Evolutionary conservation across 495 filamentous ascomycete species (phyloP).

Genomic region (Glarea lozoyensis): DNA sequence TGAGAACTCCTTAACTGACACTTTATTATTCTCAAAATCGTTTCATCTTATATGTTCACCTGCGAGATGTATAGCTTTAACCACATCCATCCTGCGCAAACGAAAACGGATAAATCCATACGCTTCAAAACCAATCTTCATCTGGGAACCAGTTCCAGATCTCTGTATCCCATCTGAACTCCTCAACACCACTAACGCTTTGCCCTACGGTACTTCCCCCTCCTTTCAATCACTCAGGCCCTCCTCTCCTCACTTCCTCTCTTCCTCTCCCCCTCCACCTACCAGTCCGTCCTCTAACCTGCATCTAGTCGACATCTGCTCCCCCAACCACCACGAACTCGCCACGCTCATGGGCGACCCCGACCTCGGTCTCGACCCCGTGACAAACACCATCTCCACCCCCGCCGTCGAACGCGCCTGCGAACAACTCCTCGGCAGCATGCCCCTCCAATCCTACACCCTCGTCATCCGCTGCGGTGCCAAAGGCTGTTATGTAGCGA

Average conservation of each 20-base stretch:
- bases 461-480: slow-evolving; percentile 44
- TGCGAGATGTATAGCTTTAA: slow-evolving; percentile 63
- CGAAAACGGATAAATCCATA: slow-evolving; percentile 13
- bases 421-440: slow-evolving; percentile 40
- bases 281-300: not conserved
- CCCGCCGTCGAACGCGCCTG: slow-evolving; percentile 40
- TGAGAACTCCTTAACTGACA: slow-evolving; percentile 39
- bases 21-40: slow-evolving; percentile 58
- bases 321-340: slow-evolving; percentile 82
- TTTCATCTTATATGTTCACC: slow-evolving; percentile 88
- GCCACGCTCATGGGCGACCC: slow-evolving; percentile 63
- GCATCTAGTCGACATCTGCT: slow-evolving; percentile 64
- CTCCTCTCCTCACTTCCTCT: no score
- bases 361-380: slow-evolving; percentile 31
- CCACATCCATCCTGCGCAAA: slow-evolving; percentile 48
- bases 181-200: slow-evolving; percentile 58
- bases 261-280: not conserved
- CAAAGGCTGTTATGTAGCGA: slow-evolving; percentile 41
- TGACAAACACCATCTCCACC: slow-evolving; percentile 41
- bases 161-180: slow-evolving; percentile 71
- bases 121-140: slow-evolving; percentile 53
- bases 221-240: no score
- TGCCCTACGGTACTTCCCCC: slow-evolving; percentile 33
- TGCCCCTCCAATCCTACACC: slow-evolving; percentile 44
- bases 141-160: slow-evolving; percentile 95